phyloP scores from a whole-genome alignment of 129 eudicot genomes.

The Lactuca saligna region DNA sequence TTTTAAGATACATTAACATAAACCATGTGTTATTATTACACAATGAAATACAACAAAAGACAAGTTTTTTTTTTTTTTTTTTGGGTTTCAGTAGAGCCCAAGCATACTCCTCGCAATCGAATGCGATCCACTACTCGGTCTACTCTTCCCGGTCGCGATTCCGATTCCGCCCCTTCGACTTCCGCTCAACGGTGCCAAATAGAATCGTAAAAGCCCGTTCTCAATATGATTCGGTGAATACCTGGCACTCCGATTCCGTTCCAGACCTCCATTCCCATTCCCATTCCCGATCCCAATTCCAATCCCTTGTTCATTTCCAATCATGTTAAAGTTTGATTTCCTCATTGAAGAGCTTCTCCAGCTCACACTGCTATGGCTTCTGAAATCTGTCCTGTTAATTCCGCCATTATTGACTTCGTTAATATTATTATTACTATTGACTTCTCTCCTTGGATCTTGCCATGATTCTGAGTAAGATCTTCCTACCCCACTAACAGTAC shows the following conservation, averaged over 20 bases:
- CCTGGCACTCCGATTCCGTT: constrained; percentile 83
- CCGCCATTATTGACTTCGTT: constrained; percentile 33
- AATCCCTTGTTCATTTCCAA: constrained; percentile 27
- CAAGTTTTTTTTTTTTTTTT: constrained; percentile 17
- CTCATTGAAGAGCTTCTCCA: constrained; percentile 70
- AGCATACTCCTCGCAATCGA: constrained; percentile 71
- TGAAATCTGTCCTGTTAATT: constrained; percentile 44
- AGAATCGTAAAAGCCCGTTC: constrained; percentile 80
- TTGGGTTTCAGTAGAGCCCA: constrained; percentile 51
- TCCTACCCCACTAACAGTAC: constrained; percentile 76
- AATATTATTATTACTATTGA: neutral
- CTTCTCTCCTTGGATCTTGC: constrained; percentile 61
- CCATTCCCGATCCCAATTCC: constrained; percentile 28
- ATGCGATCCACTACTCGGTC: constrained; percentile 47
- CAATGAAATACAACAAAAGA: constrained; percentile 31
- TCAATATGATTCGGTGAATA: constrained; percentile 74
- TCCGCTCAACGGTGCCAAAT: constrained; percentile 82
- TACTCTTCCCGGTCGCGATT: constrained; percentile 41
- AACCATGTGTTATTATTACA: constrained; percentile 31
- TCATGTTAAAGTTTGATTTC: constrained; percentile 46
- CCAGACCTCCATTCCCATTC: constrained; percentile 45
- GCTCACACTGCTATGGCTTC: constrained; percentile 90
- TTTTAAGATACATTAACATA: constrained; percentile 27
- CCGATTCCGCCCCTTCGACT: constrained; percentile 66
- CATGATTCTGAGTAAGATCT: constrained; percentile 82